Base-by-base conservation (phyloP, 148 eudicot species). In the Polygonum aviculare region DNA sequence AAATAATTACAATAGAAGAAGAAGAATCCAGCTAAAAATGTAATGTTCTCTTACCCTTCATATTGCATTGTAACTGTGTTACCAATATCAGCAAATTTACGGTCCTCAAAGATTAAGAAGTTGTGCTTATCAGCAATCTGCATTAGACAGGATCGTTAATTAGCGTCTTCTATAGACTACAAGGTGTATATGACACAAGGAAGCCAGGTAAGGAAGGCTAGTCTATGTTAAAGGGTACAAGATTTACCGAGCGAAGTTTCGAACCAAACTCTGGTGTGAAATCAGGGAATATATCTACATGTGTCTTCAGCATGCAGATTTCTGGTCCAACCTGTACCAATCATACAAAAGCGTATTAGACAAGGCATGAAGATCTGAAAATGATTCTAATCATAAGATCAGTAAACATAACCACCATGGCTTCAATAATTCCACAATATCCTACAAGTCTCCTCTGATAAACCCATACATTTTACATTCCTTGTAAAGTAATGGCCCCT, bases 81-180 rank as follows among this genome's bases (percentile, higher is more conserved):
- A 48, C 98, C 98, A 77, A 95, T 95, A 80, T 95, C 98, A 71
- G 98, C 98, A 84, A 95, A 95, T 78, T 92, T 95, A 55, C 97
- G 92, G 78, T 95, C 98, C 82, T 95, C 97, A 76, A 95, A 95
- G 70, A 95, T 90, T 52, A 95, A 86, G 83, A 95, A 95, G 76
- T 95, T 90, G 77, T 95, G 98, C 78, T 84, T 95, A 14, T 92
- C 96, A 69, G 97, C 98, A 82, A 95, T 90, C 98, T 94, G 75
- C 78, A 19, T 67, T 48, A 5, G 44, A 72, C 22, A 19, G 19
- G 36, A 31, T 72, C 31, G n/a, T 11, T 26, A 10, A 44, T 72
- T 26, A 72, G 19, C 22, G 74, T 48, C 54, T 50, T 65, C 50
- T 0, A 36, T 14, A 14, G 71, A 3, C 1, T 3, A 18, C 9